These are phyloP conservation scores for Nothophoma quercina DNA, from an alignment of 2,329 filamentous ascomycete species.

Conservation along the genomic window DNA sequence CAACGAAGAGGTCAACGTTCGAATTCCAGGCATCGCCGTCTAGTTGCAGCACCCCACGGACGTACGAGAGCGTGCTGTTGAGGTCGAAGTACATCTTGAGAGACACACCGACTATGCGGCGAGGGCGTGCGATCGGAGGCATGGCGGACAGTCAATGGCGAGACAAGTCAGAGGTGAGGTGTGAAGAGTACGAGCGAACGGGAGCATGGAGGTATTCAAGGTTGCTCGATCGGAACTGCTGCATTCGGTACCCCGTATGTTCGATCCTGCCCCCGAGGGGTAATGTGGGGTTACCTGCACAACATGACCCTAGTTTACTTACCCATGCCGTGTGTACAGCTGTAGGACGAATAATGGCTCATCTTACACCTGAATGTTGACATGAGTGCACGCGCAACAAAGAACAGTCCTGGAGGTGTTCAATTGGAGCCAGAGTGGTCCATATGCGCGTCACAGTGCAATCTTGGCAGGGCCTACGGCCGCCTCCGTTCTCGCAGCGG, in stretches of 20 bases:
- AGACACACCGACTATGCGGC: slow-evolving; percentile 74
- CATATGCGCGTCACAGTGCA: slow-evolving; percentile 11
- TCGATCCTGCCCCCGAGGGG: slow-evolving; percentile 3
- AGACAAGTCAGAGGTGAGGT: not conserved
- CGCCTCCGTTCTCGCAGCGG: too few relatives aligned
- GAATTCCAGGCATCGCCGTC: slow-evolving; percentile 62
- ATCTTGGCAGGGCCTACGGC: slow-evolving; percentile 28
- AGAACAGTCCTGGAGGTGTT: not conserved
- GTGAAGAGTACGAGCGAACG: not conserved
- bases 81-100: slow-evolving; percentile 84
- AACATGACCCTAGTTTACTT: not conserved
- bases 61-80: slow-evolving; percentile 63
- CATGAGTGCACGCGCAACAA: not conserved
- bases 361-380: slow-evolving; percentile 8
- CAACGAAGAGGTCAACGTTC: slow-evolving; percentile 74
- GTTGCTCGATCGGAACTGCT: slow-evolving; percentile 2
- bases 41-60: slow-evolving; percentile 52
- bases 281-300: slow-evolving; percentile 8
- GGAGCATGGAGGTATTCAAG: not conserved
- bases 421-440: slow-evolving; percentile 9
- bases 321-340: not conserved
- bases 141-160: slow-evolving; percentile 22
- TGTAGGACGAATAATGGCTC: slow-evolving; percentile 2
- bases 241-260: slow-evolving; percentile 1
- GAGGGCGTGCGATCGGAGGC: slow-evolving; percentile 51